A percentile compares a stretch with the other conserved stretches of the same genome.
Evolutionary conservation across 805 yeast genomes (phyloP).

Genomic region (Saturnispora galanensis): DNA sequence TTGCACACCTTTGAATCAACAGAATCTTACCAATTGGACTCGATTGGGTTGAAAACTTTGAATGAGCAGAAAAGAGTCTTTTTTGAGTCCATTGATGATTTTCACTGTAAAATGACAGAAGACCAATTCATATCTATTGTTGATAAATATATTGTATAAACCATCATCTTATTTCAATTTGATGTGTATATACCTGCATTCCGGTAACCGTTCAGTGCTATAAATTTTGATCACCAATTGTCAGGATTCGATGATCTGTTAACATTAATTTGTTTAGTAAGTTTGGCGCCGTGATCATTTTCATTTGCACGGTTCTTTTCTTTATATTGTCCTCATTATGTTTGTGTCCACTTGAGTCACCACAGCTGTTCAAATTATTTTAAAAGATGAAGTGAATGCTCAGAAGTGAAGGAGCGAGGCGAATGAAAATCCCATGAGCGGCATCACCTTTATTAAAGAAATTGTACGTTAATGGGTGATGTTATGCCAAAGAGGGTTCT

Average conservation of each 20-base stretch:
- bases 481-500: background rate
- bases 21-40: slow-evolving; percentile 39
- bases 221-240: too few species aligned
- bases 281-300: too few species aligned
- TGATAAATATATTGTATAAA: slow-evolving; percentile 30
- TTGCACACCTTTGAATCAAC: slow-evolving; percentile 40
- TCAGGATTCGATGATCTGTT: too few species aligned
- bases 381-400: background rate
- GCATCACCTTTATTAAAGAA: background rate
- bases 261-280: too few species aligned
- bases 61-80: slow-evolving; percentile 35
- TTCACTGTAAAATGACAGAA: slow-evolving; percentile 58
- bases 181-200: too few species aligned
- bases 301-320: too few species aligned
- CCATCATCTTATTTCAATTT: too few species aligned
- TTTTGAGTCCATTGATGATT: slow-evolving; percentile 42
- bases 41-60: slow-evolving; percentile 48
- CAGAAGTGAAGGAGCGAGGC: background rate
- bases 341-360: too few species aligned
- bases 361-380: too few species aligned
- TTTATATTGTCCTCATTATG: too few species aligned
- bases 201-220: too few species aligned
- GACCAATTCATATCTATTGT: slow-evolving; percentile 37
- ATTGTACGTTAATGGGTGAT: slow-evolving; percentile 10
- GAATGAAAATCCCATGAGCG: background rate